These are phyloP conservation scores for Xylaria arbuscula DNA, from an alignment of 2,329 filamentous ascomycete genomes.

Conservation along the genomic window DNA sequence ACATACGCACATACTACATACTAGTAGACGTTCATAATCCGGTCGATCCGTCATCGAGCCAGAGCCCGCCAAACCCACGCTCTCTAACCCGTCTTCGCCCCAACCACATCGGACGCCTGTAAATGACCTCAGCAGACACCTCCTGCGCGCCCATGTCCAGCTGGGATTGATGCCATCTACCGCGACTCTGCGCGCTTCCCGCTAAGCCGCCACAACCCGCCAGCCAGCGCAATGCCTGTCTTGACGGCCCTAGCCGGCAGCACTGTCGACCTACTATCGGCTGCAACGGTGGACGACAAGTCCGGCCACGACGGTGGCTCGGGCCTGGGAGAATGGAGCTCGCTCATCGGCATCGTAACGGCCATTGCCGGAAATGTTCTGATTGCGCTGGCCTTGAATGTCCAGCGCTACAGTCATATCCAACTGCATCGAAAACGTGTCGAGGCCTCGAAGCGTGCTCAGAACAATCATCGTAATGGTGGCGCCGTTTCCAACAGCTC, in stretches of 20 bases:
- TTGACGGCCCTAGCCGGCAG: conserved; percentile 34
- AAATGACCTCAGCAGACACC: conserved; percentile 33
- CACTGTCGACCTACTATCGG: conserved; percentile 38
- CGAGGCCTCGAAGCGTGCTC: conserved; percentile 62
- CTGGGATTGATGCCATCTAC: conserved; percentile 34
- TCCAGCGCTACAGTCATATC: conserved; percentile 95
- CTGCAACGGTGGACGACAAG: conserved; percentile 37
- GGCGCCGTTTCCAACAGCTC: conserved; percentile 45
- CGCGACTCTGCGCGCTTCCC: conserved; percentile 31
- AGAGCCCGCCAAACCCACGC: not conserved
- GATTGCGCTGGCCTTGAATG: conserved; percentile 95
- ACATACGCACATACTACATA: not conserved
- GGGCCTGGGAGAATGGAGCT: conserved; percentile 80
- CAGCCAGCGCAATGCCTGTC: conserved; percentile 36
- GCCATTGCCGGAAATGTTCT: conserved; percentile 93
- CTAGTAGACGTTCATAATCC: conserved; percentile 1
- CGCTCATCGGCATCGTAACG: conserved; percentile 92
- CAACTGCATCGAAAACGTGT: conserved; percentile 78
- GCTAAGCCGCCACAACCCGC: conserved; percentile 29
- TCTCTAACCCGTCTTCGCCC: not conserved
- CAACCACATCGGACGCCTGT: conserved; percentile 4
- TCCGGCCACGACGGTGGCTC: conserved; percentile 55
- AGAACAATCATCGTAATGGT: conserved; percentile 47
- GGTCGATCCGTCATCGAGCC: conserved; percentile 23
- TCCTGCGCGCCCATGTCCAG: conserved; percentile 31